Conservation (phyloP, 1,284 basidiomycete species). For the Naganishia sp. region DNA sequence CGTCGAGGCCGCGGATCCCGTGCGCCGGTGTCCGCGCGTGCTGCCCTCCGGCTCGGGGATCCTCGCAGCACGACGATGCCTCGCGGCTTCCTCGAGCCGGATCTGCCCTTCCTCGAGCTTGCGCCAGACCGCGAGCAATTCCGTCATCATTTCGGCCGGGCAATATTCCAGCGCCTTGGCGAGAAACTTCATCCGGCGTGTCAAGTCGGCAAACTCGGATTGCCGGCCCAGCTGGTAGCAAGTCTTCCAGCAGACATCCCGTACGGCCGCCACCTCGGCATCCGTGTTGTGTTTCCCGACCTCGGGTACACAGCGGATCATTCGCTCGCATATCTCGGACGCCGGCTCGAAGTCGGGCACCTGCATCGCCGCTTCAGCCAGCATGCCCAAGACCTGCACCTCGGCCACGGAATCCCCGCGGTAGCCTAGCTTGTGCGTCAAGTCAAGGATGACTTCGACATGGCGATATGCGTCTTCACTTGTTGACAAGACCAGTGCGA, state of each 20-base stretch:
- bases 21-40: slow-evolving; percentile 18
- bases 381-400: slow-evolving; percentile 80
- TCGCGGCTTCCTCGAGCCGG: slow-evolving; percentile 39
- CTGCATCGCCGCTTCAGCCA: slow-evolving; percentile 77
- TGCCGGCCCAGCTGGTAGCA: slow-evolving; percentile 83
- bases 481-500: slow-evolving; percentile 75
- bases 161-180: slow-evolving; percentile 84
- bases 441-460: slow-evolving; percentile 81
- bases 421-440: slow-evolving; percentile 82
- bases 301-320: slow-evolving; percentile 52
- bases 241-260: slow-evolving; percentile 78
- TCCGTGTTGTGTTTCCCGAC: slow-evolving; percentile 19
- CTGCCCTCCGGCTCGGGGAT: slow-evolving; percentile 28
- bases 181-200: slow-evolving; percentile 69
- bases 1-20: slow-evolving; percentile 10
- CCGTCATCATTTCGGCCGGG: slow-evolving; percentile 71
- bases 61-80: slow-evolving; percentile 37
- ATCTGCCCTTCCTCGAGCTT: slow-evolving; percentile 50
- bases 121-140: slow-evolving; percentile 72
- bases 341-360: slow-evolving; percentile 74
- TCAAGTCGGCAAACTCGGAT: slow-evolving; percentile 67
- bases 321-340: slow-evolving; percentile 67
- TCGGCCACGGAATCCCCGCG: slow-evolving; percentile 67
- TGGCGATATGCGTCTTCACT: slow-evolving; percentile 84
- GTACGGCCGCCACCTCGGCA: slow-evolving; percentile 50